These are phyloP conservation scores for Discostella stelligeroides DNA, from an alignment of 108 stramenopile genomes.

Conservation along the genomic window DNA sequence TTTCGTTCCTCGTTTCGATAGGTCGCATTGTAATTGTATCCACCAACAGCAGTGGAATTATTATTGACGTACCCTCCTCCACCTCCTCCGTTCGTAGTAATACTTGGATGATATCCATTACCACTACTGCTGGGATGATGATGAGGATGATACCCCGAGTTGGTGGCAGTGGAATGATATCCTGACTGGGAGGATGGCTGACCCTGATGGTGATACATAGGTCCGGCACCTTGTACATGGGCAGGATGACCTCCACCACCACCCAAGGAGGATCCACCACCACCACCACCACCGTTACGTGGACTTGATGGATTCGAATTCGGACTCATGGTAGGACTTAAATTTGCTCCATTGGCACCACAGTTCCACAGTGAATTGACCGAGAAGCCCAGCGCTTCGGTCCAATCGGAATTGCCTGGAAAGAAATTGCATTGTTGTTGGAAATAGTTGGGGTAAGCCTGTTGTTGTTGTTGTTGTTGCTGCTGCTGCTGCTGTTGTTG, in stretches of 20 bases:
- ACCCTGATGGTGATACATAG: conserved; percentile 1
- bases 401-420: conserved; percentile 67
- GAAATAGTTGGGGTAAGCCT: conserved; percentile 24
- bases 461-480: conserved; percentile 21
- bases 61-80: no score
- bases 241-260: background rate
- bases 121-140: background rate
- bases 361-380: conserved; percentile 85
- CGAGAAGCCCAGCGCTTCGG: conserved; percentile 65
- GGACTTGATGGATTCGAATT: conserved; percentile 41
- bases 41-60: no score
- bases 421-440: conserved; percentile 43
- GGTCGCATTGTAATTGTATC: background rate
- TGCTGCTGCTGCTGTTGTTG: conserved; percentile 28
- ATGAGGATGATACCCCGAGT: background rate
- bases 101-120: background rate
- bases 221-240: background rate
- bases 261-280: background rate
- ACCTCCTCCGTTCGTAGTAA: no score
- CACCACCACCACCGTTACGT: conserved; percentile 1
- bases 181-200: background rate
- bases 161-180: background rate
- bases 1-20: conserved; percentile 27
- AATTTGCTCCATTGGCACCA: conserved; percentile 57
- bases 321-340: conserved; percentile 58